Conservation (phyloP, 176 grass and related monocot species). For the Poa annua region DNA sequence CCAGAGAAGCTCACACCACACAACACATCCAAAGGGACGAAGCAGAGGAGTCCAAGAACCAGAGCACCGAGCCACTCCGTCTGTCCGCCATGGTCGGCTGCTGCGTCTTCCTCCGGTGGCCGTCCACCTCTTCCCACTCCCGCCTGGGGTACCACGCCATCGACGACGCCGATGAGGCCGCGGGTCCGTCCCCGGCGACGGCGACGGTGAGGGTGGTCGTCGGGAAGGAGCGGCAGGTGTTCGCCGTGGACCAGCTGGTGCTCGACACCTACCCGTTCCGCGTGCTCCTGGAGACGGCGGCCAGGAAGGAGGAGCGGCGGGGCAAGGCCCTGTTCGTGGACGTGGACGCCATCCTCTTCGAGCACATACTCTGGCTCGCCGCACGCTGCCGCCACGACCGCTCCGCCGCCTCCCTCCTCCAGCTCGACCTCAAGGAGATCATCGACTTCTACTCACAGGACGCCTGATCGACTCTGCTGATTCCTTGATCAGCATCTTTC, state of each 20-base stretch:
- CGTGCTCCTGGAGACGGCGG: conserved; percentile 76
- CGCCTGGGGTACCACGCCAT: conserved; percentile 75
- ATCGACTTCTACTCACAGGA: conserved; percentile 97
- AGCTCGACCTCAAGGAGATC: conserved; percentile 91
- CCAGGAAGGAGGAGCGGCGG: conserved; percentile 43
- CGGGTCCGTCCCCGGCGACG: conserved; percentile 22
- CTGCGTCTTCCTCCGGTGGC: conserved; percentile 87
- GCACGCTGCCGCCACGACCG: conserved; percentile 59
- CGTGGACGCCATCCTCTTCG: conserved; percentile 87
- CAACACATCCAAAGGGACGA: not conserved
- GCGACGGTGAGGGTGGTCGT: conserved; percentile 76
- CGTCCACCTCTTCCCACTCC: conserved; percentile 37
- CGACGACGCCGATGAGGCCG: conserved; percentile 15
- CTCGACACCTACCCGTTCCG: conserved; percentile 91
- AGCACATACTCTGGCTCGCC: conserved; percentile 87
- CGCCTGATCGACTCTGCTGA: conserved; percentile 49
- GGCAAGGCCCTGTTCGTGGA: conserved; percentile 67
- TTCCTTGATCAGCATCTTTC: not conserved
- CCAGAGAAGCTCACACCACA: not conserved
- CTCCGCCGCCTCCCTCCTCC: conserved; percentile 61
- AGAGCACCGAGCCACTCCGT: not conserved
- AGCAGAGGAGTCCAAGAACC: conserved; percentile 27
- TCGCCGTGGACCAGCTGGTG: conserved; percentile 78
- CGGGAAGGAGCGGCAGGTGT: conserved; percentile 88
- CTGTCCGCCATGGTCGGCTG: conserved; percentile 61